Percentiles rank a stretch among this genome's conserved stretches.
phyloP scores from a whole-genome alignment of 305 asterid genomes.

The Salvia sclarea region DNA sequence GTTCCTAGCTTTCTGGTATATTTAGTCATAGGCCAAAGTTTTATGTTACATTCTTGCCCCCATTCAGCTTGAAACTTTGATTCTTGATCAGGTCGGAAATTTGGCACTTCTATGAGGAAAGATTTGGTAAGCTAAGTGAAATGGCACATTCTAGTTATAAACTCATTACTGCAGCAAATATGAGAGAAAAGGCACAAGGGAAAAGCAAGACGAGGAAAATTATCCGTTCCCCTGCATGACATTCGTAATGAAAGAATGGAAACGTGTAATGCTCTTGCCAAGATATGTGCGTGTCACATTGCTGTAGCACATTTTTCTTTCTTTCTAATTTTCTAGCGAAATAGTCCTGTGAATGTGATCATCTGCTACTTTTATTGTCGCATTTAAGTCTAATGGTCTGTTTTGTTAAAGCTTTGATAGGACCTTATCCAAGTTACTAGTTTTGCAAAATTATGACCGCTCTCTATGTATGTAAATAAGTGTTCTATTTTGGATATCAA shows the following conservation, averaged over 20 bases:
- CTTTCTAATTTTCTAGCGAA: too few species aligned
- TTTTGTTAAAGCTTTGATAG: too few species aligned
- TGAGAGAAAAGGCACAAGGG: slow-evolving; percentile 42
- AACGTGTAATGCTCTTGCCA: slow-evolving; percentile 19
- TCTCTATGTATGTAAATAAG: too few species aligned
- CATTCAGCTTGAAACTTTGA: slow-evolving; percentile 16
- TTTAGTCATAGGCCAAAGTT: slow-evolving; percentile 5
- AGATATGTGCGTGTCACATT: too few species aligned
- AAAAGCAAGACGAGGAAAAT: slow-evolving; percentile 43
- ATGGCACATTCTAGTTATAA: slow-evolving; percentile 55
- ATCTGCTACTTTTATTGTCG: too few species aligned
- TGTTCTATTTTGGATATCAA: too few species aligned
- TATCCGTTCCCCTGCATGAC: slow-evolving; percentile 18
- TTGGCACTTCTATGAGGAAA: slow-evolving; percentile 74
- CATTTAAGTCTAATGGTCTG: too few species aligned
- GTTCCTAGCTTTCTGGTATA: slow-evolving; percentile 84
- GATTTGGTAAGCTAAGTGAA: slow-evolving; percentile 75
- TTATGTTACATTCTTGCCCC: neutral
- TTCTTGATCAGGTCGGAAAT: slow-evolving; percentile 60
- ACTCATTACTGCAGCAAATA: slow-evolving; percentile 81
- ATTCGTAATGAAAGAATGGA: neutral
- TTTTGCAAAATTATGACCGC: too few species aligned
- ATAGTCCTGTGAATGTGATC: too few species aligned
- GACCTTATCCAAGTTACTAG: too few species aligned
- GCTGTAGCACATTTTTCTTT: too few species aligned